Evolutionary conservation across 1,139 yeast genomes (phyloP), one percentile per base, ranked within the genome.

Genomic region (Geotrichum fermentans): DNA sequence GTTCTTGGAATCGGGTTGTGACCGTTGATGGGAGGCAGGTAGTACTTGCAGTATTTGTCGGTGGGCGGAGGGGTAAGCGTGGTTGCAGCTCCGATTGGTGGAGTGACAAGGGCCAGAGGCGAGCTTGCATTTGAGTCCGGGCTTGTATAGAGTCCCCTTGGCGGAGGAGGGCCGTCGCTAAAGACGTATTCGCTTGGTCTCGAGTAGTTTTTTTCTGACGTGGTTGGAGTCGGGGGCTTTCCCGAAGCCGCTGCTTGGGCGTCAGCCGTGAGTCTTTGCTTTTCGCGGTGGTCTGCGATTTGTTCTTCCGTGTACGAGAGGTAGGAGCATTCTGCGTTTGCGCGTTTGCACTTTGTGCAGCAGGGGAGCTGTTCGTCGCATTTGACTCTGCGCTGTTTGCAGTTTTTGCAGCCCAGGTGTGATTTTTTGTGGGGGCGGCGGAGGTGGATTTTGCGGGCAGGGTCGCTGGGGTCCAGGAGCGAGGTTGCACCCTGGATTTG

Each of bases 331-430:
- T 52, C 49, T 7, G 56, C 53, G 46, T 79, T 78, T 7, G 84
- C 82, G 61, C 80, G 76, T 47, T 73, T 60, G 60, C 86, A 81
- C 59, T 80, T 81, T 46, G 74, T 69, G 58, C 87, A 81, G 32
- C 74, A 71, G 0, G 85, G 86, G 29, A 80, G 68, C 50, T 74
- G 73, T 61, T 81, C 87, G 63, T 81, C 85, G 65, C 87, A 81
- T 60, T 81, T 81, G 61, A 81, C 79, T 52, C 86, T 68, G 53
- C 86, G 73, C 56, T 78, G 74, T 58, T 81, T 80, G 66, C 87
- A 81, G 35, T 83, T 80, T 4, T 80, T 79, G 66, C 87, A 81
- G 29, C 83, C 82, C 49, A 50, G 38, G 32, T 45, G 53, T 10
- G 83, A 78, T 64, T 80, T 80, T 52, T 82, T 71, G 63, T 80